Conservation (phyloP, 2,329 filamentous ascomycete genomes). For the Alternaria metachromatica region DNA sequence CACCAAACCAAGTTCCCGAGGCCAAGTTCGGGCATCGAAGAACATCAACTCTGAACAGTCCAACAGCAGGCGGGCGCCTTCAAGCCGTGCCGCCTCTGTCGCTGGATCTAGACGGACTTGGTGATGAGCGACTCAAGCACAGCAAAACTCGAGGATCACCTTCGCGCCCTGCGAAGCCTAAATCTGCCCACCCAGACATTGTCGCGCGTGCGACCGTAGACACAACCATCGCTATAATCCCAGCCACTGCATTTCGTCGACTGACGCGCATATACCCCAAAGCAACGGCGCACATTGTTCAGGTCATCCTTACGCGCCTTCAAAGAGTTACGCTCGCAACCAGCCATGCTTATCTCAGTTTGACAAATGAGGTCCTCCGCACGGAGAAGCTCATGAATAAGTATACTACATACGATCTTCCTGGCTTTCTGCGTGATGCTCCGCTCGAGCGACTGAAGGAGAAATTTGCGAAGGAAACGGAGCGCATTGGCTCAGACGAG, state of each 20-base stretch:
- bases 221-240: constrained; percentile 97
- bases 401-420: constrained; percentile 88
- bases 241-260: constrained; percentile 91
- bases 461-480: constrained; percentile 86
- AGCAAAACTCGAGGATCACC: constrained; percentile 28
- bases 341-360: constrained; percentile 89
- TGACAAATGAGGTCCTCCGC: constrained; percentile 88
- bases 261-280: constrained; percentile 94
- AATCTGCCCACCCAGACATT: constrained; percentile 93
- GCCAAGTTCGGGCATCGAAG: constrained; percentile 32
- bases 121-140: constrained; percentile 28
- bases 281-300: constrained; percentile 95
- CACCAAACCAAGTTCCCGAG: constrained; percentile 31
- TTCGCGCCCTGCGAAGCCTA: constrained; percentile 54
- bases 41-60: constrained; percentile 43
- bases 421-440: constrained; percentile 85
- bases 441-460: constrained; percentile 86
- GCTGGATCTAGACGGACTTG: constrained; percentile 60
- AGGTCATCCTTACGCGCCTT: constrained; percentile 93
- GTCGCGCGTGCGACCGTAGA: constrained; percentile 95
- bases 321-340: constrained; percentile 95
- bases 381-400: constrained; percentile 94
- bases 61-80: constrained; percentile 44
- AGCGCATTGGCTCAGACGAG: constrained; percentile 81
- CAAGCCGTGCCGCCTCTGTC: constrained; percentile 77